These are phyloP conservation scores for Penicillium canescens DNA, from an alignment of 495 filamentous ascomycete species.

Conservation along the genomic window DNA sequence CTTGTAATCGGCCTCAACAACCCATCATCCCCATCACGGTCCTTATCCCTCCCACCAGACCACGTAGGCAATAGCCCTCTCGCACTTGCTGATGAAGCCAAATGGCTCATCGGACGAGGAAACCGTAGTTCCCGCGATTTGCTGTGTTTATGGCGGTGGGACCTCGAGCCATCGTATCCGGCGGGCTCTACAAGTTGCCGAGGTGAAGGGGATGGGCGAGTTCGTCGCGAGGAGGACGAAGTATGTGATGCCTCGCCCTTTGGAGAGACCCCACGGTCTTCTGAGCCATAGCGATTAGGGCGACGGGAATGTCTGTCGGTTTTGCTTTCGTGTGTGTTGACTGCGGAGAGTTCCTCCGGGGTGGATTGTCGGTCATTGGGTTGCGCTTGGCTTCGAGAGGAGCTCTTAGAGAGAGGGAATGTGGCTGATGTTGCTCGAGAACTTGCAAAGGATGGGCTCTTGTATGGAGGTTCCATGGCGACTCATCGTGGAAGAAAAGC, in stretches of 20 bases:
- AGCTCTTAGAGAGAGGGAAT: constrained; percentile 7
- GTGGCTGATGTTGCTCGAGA: constrained; percentile 1
- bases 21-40: constrained; percentile 34
- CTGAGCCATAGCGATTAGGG: neutral
- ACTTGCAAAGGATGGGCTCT: constrained; percentile 4
- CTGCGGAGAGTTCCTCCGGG: constrained; percentile 20
- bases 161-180: constrained; percentile 23
- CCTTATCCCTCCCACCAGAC: constrained; percentile 34
- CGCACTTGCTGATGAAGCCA: constrained; percentile 36
- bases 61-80: constrained; percentile 37
- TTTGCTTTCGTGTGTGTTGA: neutral
- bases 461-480: constrained; percentile 25
- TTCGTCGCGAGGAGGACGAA: neutral
- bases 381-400: constrained; percentile 13
- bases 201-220: neutral
- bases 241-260: neutral
- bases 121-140: constrained; percentile 41
- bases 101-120: constrained; percentile 39
- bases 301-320: neutral
- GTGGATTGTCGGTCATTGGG: constrained; percentile 13
- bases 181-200: constrained; percentile 8
- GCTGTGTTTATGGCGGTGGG: constrained; percentile 32
- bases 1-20: constrained; percentile 32
- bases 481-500: constrained; percentile 6
- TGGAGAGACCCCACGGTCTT: constrained; percentile 4